A percentile compares a stretch with the other conserved stretches of the same genome.
Evolutionary conservation across 768 basidiomycete genomes (phyloP).

Genomic region (Naganishia kalamii): DNA sequence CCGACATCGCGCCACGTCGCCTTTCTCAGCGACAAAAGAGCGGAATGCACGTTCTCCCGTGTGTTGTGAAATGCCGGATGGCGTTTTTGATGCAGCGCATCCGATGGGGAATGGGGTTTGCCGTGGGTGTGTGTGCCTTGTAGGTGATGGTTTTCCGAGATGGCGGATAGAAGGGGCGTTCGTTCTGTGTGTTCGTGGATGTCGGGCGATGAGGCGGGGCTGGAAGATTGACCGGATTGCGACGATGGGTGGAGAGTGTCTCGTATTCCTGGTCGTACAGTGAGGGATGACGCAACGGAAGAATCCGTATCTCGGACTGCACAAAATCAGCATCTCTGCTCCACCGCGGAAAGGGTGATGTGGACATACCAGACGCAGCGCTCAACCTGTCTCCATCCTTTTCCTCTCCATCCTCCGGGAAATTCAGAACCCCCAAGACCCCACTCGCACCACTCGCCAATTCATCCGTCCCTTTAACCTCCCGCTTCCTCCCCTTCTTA

Average conservation of each 20-base stretch:
- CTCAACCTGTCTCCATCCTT: background rate
- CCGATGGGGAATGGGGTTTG: background rate
- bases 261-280: background rate
- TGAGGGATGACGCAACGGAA: background rate
- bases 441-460: background rate
- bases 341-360: background rate
- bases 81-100: background rate
- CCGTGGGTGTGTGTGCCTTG: background rate
- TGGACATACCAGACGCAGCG: background rate
- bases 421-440: background rate
- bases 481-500: background rate
- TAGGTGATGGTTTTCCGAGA: background rate
- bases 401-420: background rate
- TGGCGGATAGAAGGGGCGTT: background rate
- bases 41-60: background rate
- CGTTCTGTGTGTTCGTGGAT: background rate
- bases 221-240: too few relatives aligned
- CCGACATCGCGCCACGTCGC: constrained; percentile 35
- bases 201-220: background rate
- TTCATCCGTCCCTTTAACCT: background rate
- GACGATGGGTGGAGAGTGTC: too few relatives aligned
- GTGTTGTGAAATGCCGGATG: background rate
- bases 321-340: background rate
- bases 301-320: too few relatives aligned
- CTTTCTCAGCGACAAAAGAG: constrained; percentile 21